Evolutionary conservation across 805 yeast species (phyloP), one percentile per base, ranked within the genome.

Genomic region (Cyberlindnera galapagoensis): DNA sequence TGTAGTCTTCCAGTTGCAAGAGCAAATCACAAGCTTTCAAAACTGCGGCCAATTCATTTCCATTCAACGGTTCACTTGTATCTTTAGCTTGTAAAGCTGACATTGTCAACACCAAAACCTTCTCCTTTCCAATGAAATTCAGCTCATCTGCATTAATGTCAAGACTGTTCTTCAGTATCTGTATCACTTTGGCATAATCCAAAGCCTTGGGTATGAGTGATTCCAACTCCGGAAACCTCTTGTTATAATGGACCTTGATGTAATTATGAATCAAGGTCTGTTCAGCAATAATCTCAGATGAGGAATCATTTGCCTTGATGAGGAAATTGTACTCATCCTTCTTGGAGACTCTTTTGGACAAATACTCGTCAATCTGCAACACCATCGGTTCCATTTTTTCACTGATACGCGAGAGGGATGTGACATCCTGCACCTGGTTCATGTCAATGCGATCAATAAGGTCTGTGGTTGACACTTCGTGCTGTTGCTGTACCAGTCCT

Each of bases 161-260:
- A 8, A 70, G 49, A 24, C 67, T 67, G 38, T 69, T 74, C 21
- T 79, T 75, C 3, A 85, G 55, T 1, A 69, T 43, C 21, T 55
- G 41, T 3, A 81, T 67, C 1, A 76, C 59, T 18, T 59, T 59
- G 7, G 80, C 72, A 54, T 75, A 87, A 35, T 77, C 78, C 0
- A 71, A 51, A 0, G 90, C 77, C 37, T 72, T 71, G 9, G 74
- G 60, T 1, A 84, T 65, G 23, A 87, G 57, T 0, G 76, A 59
- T 16, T 69, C 80, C 30, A 87, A 59, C 46, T 87, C 95, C 0
- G 83, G 77, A 56, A 85, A 86, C 12, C 78, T 69, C 4, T 69
- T 63, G 8, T 63, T 57, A 47, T 85, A 87, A 17, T 66, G 63
- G 1, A 65, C 49, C 29, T 65, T 70, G 22, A 80, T 56, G 31